Evolutionary conservation across 306 rosid species (phyloP).

Genomic region (Psophocarpus tetragonolobus): DNA sequence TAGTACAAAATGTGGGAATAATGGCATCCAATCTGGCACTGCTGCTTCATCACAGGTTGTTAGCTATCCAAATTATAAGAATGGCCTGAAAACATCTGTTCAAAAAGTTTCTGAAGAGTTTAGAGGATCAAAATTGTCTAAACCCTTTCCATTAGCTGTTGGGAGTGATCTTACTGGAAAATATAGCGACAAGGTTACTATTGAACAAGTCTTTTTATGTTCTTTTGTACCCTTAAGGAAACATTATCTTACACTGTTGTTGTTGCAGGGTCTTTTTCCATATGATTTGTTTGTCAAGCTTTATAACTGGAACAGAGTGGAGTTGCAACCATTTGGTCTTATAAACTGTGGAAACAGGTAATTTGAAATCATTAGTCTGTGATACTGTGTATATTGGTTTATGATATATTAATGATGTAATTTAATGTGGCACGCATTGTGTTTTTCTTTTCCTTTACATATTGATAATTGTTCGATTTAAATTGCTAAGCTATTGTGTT

Average conservation of each 20-base stretch:
- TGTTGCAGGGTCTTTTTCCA: slow-evolving; percentile 70
- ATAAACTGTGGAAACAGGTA: slow-evolving; percentile 91
- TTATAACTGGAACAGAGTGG: slow-evolving; percentile 70
- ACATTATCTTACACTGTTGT: slow-evolving; percentile 23
- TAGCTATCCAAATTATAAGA: slow-evolving; percentile 51
- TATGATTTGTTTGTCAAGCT: slow-evolving; percentile 81
- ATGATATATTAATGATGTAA: slow-evolving; percentile 12
- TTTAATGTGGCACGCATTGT: background rate
- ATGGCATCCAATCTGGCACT: slow-evolving; percentile 47
- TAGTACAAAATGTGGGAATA: slow-evolving; percentile 38
- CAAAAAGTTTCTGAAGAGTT: slow-evolving; percentile 65
- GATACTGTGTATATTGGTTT: slow-evolving; percentile 13
- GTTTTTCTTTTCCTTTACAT: background rate
- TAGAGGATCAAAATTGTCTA: slow-evolving; percentile 66
- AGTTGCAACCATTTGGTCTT: slow-evolving; percentile 79
- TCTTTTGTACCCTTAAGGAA: background rate
- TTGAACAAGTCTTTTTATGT: slow-evolving; percentile 5
- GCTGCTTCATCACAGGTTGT: slow-evolving; percentile 46
- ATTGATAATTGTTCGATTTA: background rate
- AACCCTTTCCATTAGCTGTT: slow-evolving; percentile 34
- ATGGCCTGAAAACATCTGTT: slow-evolving; percentile 58
- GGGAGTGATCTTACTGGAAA: slow-evolving; percentile 58
- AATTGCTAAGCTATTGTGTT: background rate
- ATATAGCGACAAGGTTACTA: slow-evolving; percentile 64
- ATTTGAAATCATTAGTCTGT: background rate